Conservation (phyloP, 2,329 filamentous ascomycete species). For the Myriosclerotinia curreyana region DNA sequence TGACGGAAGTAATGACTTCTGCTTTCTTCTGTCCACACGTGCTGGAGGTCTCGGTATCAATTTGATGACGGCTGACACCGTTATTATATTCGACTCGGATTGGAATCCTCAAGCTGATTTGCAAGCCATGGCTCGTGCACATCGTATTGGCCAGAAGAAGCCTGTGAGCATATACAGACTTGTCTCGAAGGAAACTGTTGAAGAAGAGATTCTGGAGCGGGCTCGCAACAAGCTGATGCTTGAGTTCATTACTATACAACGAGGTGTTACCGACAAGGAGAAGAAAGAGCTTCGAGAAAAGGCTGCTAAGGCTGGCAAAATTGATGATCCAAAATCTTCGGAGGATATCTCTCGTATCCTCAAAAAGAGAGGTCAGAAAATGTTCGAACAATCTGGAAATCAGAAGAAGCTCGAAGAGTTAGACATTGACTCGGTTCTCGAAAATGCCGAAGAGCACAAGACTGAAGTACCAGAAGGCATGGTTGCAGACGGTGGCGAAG, state of each 20-base stretch:
- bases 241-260: slow-evolving; percentile 95
- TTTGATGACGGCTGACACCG: slow-evolving; percentile 96
- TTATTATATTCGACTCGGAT: slow-evolving; percentile 96
- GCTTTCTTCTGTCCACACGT: slow-evolving; percentile 90
- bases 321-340: slow-evolving; percentile 79
- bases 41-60: slow-evolving; percentile 99
- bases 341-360: slow-evolving; percentile 96
- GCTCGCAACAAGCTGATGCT: slow-evolving; percentile 96
- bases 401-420: slow-evolving; percentile 95
- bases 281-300: slow-evolving; percentile 72
- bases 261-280: slow-evolving; percentile 92
- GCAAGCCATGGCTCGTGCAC: slow-evolving; percentile 96
- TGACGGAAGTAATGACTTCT: slow-evolving; percentile 93
- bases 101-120: slow-evolving; percentile 99
- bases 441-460: slow-evolving; percentile 95
- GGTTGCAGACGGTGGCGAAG: slow-evolving; percentile 92
- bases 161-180: slow-evolving; percentile 95
- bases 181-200: slow-evolving; percentile 96
- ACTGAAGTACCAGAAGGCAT: slow-evolving; percentile 94
- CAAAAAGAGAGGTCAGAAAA: slow-evolving; percentile 96
- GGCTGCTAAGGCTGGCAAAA: slow-evolving; percentile 74
- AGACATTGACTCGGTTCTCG: slow-evolving; percentile 94
- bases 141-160: slow-evolving; percentile 94
- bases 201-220: slow-evolving; percentile 94
- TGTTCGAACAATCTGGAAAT: slow-evolving; percentile 97